These are phyloP conservation scores for Rhizophlyctis rosea DNA, from an alignment of 192 early-diverging fungal species.

Conservation along the genomic window DNA sequence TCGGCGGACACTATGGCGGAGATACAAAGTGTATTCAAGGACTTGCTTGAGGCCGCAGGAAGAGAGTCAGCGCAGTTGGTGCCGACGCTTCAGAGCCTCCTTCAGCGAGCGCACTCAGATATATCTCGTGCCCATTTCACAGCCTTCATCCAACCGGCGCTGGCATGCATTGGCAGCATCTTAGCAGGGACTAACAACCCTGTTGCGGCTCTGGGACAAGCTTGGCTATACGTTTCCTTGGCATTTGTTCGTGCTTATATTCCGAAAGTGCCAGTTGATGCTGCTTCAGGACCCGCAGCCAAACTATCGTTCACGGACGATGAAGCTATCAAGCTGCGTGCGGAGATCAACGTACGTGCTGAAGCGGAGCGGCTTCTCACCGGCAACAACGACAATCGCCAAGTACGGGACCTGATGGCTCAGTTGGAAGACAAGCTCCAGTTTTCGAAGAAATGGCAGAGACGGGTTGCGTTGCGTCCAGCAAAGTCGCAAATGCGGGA, in stretches of 20 bases:
- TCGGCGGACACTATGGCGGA: too few species aligned
- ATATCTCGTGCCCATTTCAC: background rate
- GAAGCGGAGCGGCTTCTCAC: slow-evolving; percentile 28
- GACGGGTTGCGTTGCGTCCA: slow-evolving; percentile 59
- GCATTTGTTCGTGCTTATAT: slow-evolving; percentile 68
- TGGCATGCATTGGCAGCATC: background rate
- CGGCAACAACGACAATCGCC: slow-evolving; percentile 14
- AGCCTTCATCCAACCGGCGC: background rate
- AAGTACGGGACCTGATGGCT: slow-evolving; percentile 1
- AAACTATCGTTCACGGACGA: slow-evolving; percentile 61
- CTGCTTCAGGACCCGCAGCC: slow-evolving; percentile 68
- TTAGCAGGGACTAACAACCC: background rate
- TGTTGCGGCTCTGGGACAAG: slow-evolving; percentile 47
- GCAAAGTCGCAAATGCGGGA: slow-evolving; percentile 61
- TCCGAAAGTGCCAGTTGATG: slow-evolving; percentile 80
- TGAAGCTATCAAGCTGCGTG: slow-evolving; percentile 43
- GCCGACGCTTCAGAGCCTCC: too few species aligned
- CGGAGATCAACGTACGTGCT: slow-evolving; percentile 57
- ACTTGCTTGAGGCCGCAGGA: too few species aligned
- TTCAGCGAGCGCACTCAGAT: background rate
- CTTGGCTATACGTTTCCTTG: slow-evolving; percentile 56
- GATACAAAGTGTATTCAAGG: too few species aligned
- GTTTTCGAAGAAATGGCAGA: slow-evolving; percentile 7
- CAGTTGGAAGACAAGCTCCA: slow-evolving; percentile 1
- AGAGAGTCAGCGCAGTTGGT: too few species aligned